Base-by-base conservation (phyloP, 768 basidiomycete species). In the Hemileccinum impolitum region DNA sequence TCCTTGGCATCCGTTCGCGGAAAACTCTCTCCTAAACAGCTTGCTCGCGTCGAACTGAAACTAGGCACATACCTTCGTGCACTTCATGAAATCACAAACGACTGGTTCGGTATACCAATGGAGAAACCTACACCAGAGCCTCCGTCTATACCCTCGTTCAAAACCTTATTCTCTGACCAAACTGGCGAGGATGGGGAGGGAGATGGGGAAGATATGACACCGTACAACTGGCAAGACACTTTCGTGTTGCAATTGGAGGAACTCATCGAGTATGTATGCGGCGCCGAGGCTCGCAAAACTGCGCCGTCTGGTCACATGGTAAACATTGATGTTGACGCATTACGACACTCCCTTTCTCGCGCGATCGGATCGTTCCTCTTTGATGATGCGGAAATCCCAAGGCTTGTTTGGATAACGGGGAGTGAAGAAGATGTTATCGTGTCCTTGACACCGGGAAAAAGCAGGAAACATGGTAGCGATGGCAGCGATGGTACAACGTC, bases 351-450 rank as follows among this genome's bases (percentile, higher is more conserved):
- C 56, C 76, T 87, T 36, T 79, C 77, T 19, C 82, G 85, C 19
- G 88, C 88, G 18, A 87, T 90, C 50, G 83, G 80, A 13, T 82
- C 75, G 43, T 89, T 80, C 61, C 72, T 90, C 13, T 90, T 90
- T 54, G 85, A 87, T 55, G 87, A 90, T 48, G 84, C 81, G 45
- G 82, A 86, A 45, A 81, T 81, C 6, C 86, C 87, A 6, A 78
- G 80, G 3, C 69, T 90, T 13, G 63, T 87, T 25, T 82, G 82
- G 76, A 75, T 84, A 53, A 80, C 82, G 3, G 79, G 79, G 1
- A 75, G 75, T 10, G 77, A 78, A 13, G 75, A 81, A 32, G 78
- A 84, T 50, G 73, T 86, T 9, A 76, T 79, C 56, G 68, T 87
- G 46, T 70, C 74, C 12, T 50, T 76, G 34, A 63, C 64, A 17